These are phyloP conservation scores for Digitaria exilis DNA, from an alignment of 202 grass and related monocot genomes.

Conservation along the genomic window DNA sequence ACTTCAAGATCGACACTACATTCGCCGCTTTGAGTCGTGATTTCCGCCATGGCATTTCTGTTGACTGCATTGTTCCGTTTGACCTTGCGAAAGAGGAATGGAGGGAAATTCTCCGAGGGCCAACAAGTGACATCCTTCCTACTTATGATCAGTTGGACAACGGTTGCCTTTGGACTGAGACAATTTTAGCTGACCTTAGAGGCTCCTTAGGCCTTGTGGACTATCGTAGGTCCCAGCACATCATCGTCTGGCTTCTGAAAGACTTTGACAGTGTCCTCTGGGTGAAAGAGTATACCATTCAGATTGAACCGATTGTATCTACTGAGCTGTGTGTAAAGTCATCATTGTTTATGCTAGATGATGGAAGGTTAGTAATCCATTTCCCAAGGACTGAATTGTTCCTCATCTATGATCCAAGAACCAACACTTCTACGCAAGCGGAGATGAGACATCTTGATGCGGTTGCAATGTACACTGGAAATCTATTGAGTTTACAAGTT, in stretches of 20 bases:
- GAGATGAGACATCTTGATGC: background rate
- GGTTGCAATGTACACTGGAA: background rate
- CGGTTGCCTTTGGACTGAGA: background rate
- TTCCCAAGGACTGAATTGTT: background rate
- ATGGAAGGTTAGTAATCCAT: background rate
- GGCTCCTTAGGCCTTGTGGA: background rate
- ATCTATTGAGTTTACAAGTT: background rate
- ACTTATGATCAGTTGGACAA: background rate
- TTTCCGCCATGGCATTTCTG: background rate
- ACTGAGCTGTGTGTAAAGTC: background rate
- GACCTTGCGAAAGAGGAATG: conserved; percentile 6
- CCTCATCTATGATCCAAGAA: background rate
- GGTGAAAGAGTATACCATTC: background rate
- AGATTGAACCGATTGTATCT: background rate
- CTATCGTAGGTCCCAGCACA: background rate
- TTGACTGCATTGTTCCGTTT: background rate
- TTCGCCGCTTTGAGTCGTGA: no score
- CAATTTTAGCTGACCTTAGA: background rate
- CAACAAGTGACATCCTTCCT: background rate
- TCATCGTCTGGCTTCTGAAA: background rate
- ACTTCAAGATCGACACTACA: background rate
- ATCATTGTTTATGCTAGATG: background rate
- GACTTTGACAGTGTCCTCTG: background rate
- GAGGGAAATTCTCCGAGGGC: background rate
- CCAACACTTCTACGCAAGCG: background rate